These are phyloP conservation scores for Coprinellus micaceus DNA, from an alignment of 768 basidiomycete species.

Conservation along the genomic window DNA sequence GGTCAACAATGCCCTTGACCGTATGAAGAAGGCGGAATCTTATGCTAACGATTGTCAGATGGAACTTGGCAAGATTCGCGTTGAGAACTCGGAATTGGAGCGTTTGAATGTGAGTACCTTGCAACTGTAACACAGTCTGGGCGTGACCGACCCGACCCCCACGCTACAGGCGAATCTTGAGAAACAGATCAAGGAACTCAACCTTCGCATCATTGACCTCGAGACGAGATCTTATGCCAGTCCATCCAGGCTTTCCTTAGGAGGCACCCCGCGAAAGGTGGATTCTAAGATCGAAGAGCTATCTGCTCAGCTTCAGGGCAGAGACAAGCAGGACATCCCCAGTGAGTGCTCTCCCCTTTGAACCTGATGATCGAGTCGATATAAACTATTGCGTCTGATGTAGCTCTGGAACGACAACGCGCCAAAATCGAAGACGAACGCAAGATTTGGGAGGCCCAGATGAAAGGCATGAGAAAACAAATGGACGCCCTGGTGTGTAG, in stretches of 20 bases:
- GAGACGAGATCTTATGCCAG: constrained; percentile 73
- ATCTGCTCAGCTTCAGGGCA: constrained; percentile 52
- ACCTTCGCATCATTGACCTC: constrained; percentile 76
- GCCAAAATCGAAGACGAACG: constrained; percentile 64
- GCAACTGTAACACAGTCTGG: not conserved
- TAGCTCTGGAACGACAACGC: constrained; percentile 61
- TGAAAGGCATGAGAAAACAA: constrained; percentile 50
- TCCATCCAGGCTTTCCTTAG: constrained; percentile 7
- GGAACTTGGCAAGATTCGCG: constrained; percentile 69
- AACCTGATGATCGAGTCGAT: not conserved
- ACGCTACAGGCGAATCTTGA: constrained; percentile 66
- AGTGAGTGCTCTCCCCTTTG: constrained; percentile 28
- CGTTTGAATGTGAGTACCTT: constrained; percentile 66
- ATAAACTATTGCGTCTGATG: constrained; percentile 12
- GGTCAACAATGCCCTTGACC: constrained; percentile 64
- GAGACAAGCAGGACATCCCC: constrained; percentile 43
- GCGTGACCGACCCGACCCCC: not conserved
- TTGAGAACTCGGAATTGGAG: constrained; percentile 82
- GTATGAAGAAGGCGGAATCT: constrained; percentile 78
- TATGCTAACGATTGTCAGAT: constrained; percentile 72
- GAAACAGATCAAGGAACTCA: constrained; percentile 82
- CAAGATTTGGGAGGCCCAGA: constrained; percentile 53
- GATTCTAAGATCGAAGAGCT: constrained; percentile 76
- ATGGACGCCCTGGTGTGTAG: constrained; percentile 61
- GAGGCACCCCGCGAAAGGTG: constrained; percentile 45